Evolutionary conservation across 2,329 filamentous ascomycete genomes (phyloP).

Genomic region (Fusarium burgessii): DNA sequence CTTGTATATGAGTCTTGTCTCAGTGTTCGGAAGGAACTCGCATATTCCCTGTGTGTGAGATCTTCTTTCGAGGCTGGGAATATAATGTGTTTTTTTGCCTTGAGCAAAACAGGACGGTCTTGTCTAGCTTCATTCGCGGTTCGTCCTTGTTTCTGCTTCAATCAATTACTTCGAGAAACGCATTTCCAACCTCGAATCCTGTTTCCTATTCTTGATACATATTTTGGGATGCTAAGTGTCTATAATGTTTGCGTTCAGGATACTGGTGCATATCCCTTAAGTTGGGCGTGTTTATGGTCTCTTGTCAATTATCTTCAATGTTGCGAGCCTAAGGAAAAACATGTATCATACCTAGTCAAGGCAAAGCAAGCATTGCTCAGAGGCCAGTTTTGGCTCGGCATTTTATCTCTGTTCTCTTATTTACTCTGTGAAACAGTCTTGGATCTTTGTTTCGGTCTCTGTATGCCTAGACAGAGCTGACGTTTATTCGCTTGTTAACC

Average conservation of each 20-base stretch:
- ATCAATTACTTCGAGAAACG: conserved; percentile 34
- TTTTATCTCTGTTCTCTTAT: conserved; percentile 5
- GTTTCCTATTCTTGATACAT: conserved; percentile 39
- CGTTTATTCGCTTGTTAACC: neutral
- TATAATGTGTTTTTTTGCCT: conserved; percentile 50
- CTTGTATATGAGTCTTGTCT: conserved; percentile 47
- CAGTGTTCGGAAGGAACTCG: conserved; percentile 45
- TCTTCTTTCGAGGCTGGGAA: conserved; percentile 48
- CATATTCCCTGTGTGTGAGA: conserved; percentile 44
- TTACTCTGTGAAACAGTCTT: neutral
- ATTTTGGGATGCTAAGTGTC: conserved; percentile 6
- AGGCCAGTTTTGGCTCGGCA: conserved; percentile 57
- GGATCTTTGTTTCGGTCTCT: neutral
- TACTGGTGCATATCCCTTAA: conserved; percentile 10
- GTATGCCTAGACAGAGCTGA: conserved; percentile 7
- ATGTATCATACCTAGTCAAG: conserved; percentile 43
- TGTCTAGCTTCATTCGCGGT: conserved; percentile 43
- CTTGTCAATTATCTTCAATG: conserved; percentile 45
- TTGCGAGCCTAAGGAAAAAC: conserved; percentile 43
- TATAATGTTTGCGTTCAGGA: conserved; percentile 6
- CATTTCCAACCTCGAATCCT: conserved; percentile 42
- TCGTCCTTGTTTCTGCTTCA: conserved; percentile 35
- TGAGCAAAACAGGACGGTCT: conserved; percentile 45
- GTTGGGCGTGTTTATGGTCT: conserved; percentile 56
- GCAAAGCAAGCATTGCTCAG: conserved; percentile 50